Base-by-base conservation (phyloP, 2,329 filamentous ascomycete species). In the Colletotrichum godetiae region DNA sequence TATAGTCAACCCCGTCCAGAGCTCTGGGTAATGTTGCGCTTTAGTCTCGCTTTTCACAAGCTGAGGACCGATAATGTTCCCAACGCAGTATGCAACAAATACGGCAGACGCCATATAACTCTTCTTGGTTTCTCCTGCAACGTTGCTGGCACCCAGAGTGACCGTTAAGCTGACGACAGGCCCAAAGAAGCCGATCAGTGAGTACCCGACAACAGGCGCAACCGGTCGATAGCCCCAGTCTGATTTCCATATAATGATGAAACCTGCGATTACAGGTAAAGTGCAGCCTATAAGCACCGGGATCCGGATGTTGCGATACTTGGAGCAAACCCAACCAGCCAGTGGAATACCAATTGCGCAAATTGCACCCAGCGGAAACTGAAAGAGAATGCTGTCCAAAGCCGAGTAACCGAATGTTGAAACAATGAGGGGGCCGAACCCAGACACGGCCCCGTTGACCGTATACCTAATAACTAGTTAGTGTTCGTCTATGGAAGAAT, bases 121-220 rank as follows among this genome's bases (percentile, higher is more conserved):
- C 85, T 95, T 95, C 84, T 95, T 95, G 0, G 93, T 95, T 29
- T 93, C 89, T 0, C 93, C 93, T 0, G 93, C 92, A 0, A 95
- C 92, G 75, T 95, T 95, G 10, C 89, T 89, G 85, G 87, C 87
- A 46, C 86, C 86, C 5, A 89, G 74, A 0, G 86, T 86, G 75
- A 89, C 87, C 64, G 85, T 84, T 46, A 89, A 83, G 57, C 89
- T 92, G 0, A 93, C 92, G 0, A 93, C 92, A 0, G 89, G 91
- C 0, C 92, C 92, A 75, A 94, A 95, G 75, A 92, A 93, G 0
- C 93, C 93, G 2, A 92, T 92, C 46, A 95, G 87, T 0, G 91
- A 90, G 79, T 94, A 95, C 0, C 93, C 93, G 0, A 90, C 88
- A 0, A 95, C 91, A 0, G 93, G 93, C 0, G 90, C 88, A 0